Evolutionary conservation across 2,329 filamentous ascomycete species (phyloP).

Genomic region (Aspergillus alliaceus): DNA sequence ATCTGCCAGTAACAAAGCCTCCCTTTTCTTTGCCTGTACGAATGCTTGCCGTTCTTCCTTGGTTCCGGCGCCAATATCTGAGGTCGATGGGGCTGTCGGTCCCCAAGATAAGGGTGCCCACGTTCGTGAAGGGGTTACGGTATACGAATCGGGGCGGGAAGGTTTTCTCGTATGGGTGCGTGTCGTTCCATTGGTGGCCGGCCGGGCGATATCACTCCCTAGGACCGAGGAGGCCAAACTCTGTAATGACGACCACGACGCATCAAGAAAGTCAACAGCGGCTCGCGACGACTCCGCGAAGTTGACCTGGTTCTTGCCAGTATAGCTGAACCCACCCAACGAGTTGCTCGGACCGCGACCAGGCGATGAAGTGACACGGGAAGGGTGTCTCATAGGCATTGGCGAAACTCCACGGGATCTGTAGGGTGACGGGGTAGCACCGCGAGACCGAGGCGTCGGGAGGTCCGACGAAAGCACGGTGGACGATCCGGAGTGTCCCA

Average conservation of each 20-base stretch:
- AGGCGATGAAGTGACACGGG: constrained; percentile 29
- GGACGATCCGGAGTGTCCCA: constrained; percentile 27
- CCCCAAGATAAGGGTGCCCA: constrained; percentile 40
- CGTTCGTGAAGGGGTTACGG: constrained; percentile 24
- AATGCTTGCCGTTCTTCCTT: constrained; percentile 47
- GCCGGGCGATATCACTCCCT: constrained; percentile 38
- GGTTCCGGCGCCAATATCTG: constrained; percentile 38
- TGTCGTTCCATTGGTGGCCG: constrained; percentile 26
- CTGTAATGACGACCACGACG: constrained; percentile 51
- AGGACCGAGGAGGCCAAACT: constrained; percentile 50
- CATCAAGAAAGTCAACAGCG: constrained; percentile 42
- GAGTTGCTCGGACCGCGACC: constrained; percentile 25
- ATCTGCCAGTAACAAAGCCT: constrained; percentile 46
- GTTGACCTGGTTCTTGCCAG: constrained; percentile 22
- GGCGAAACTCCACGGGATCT: constrained; percentile 39
- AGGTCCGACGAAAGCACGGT: constrained; percentile 28
- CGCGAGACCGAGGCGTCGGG: constrained; percentile 40
- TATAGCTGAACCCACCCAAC: constrained; percentile 23
- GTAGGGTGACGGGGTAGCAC: constrained; percentile 41
- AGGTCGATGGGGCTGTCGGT: constrained; percentile 33
- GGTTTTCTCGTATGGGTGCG: constrained; percentile 36
- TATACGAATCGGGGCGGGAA: constrained; percentile 36
- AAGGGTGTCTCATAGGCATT: constrained; percentile 39
- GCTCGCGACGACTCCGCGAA: constrained; percentile 26
- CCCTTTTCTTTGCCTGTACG: constrained; percentile 50